Conservation (phyloP, 78 protist species). For the Dictyostelium firmibasis region DNA sequence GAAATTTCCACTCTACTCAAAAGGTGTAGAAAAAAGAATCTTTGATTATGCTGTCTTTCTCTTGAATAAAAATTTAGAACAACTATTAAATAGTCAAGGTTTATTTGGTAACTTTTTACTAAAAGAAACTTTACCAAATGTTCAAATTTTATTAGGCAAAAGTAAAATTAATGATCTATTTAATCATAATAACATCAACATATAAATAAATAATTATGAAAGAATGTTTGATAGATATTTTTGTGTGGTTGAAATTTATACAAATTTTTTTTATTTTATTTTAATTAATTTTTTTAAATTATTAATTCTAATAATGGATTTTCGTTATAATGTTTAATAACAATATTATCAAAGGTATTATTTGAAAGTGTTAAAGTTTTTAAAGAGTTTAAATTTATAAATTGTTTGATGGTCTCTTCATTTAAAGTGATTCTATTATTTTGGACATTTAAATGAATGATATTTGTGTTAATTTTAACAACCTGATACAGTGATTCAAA, state of each 20-base stretch:
- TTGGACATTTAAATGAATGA: not conserved
- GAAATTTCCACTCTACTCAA: constrained; percentile 70
- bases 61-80: constrained; percentile 78
- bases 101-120: constrained; percentile 24
- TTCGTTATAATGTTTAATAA: not conserved
- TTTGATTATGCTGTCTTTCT: constrained; percentile 84
- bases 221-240: not conserved
- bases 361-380: not conserved
- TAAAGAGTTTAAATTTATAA: not conserved
- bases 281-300: not conserved
- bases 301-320: not conserved
- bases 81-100: constrained; percentile 75
- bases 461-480: not conserved
- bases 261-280: not conserved
- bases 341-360: not conserved
- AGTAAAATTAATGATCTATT: constrained; percentile 16
- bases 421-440: not conserved
- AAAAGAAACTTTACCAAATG: constrained; percentile 81
- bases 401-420: not conserved
- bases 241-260: not conserved
- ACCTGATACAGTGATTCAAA: not conserved
- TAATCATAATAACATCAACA: not conserved
- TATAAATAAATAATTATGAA: not conserved
- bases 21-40: constrained; percentile 59
- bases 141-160: constrained; percentile 60